Percentiles rank a stretch among this genome's conserved stretches.
Evolutionary conservation across 352 stramenopile genomes (phyloP).

Genomic region (Pythium diclinum): DNA sequence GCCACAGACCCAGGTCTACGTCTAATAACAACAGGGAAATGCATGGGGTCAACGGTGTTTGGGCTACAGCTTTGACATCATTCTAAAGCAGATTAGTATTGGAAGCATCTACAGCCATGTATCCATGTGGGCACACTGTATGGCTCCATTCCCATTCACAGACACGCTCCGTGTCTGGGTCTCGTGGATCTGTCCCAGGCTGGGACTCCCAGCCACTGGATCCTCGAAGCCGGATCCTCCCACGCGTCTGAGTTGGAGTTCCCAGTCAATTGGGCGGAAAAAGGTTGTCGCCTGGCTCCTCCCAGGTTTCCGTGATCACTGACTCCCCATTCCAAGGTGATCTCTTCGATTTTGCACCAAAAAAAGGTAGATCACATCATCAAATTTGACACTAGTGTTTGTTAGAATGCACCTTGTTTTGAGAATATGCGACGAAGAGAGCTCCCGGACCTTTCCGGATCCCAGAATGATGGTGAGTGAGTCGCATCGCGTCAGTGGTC

Average conservation of each 20-base stretch:
- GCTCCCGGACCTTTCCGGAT: conserved; percentile 4
- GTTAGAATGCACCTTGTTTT: conserved; percentile 7
- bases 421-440: conserved; percentile 4
- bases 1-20: conserved; percentile 14
- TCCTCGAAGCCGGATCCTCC: conserved; percentile 2
- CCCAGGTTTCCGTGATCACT: not conserved
- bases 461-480: conserved; percentile 15
- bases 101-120: no score
- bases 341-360: conserved; percentile 11
- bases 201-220: conserved; percentile 4
- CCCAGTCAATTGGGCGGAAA: conserved; percentile 4
- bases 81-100: not conserved
- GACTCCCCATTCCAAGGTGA: conserved; percentile 7
- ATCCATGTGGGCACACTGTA: not conserved
- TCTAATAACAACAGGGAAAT: not conserved
- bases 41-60: not conserved
- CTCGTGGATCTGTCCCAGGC: not conserved
- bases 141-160: not conserved
- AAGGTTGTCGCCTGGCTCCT: conserved; percentile 20
- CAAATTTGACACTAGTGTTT: not conserved
- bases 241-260: not conserved
- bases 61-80: not conserved
- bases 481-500: not conserved
- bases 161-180: not conserved
- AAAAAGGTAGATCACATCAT: conserved; percentile 8